Base-by-base conservation (phyloP, 2,329 filamentous ascomycete species). In the Xylariales sp. region DNA sequence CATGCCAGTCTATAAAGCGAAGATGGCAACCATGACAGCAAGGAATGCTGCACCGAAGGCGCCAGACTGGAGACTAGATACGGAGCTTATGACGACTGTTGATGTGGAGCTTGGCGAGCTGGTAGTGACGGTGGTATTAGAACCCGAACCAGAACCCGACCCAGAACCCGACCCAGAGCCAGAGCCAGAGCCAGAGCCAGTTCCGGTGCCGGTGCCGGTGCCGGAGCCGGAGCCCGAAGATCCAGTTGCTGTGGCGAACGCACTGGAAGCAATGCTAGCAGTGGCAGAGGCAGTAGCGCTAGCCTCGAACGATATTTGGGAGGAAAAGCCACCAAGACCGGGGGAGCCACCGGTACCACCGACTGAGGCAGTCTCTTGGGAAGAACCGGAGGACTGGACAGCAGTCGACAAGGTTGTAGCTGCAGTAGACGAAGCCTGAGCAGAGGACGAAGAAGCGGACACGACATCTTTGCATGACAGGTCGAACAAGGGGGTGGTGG, bases 401-500 rank as follows among this genome's bases (percentile, higher is more conserved):
- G 46, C 42, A 12, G 45, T 46, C n/a, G 46, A 43, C 33, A 28
- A 36, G 25, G 41, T 45, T 36, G 42, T 49, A n/a, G n/a, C n/a
- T 48, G 46, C 41, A 22, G 35, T 45, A 9, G 54, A 52, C 33
- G 50, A 47, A 4, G 45, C 42, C 20, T 38, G 44, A 29, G 42
- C 15, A 3, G 51, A 47, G 5, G 55, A 53, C 4, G 50, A 51
- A 9, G 54, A 44, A 5, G 56, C 51, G 8, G 55, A 45, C 25
- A 54, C 48, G 45, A 56, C 60, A 42, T 65, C 57, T 42, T 62
- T 59, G 68, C 80, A 86, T 32, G 74, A 75, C 40, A 86, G 74
- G 56, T 85, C 76, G 57, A 73, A 85, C 24, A 83, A 64, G 18
- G 82, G 79, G 34, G 65, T 76, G 46, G 64, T 68, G 52, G 63